Conservation (phyloP, 345 rosid genomes). For the Eucalyptus viminalis region DNA sequence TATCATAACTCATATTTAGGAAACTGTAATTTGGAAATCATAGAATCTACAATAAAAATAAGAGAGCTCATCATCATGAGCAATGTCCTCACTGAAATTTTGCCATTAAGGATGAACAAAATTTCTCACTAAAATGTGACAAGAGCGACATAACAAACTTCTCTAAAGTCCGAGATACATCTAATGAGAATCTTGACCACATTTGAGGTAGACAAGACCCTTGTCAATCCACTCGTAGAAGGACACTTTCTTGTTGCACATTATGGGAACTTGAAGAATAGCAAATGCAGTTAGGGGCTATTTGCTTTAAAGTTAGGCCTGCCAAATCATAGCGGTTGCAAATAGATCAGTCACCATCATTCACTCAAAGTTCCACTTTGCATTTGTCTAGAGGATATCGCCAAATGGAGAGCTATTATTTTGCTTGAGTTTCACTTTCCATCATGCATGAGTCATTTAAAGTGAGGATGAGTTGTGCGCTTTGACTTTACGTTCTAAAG, state of each 20-base stretch:
- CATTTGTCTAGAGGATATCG: neutral
- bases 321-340: neutral
- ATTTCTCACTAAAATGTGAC: neutral
- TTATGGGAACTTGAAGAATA: neutral
- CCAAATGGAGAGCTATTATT: neutral
- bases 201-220: neutral
- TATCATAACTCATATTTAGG: neutral
- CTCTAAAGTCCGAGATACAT: neutral
- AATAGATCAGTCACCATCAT: neutral
- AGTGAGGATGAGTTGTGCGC: constrained; percentile 11
- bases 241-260: neutral
- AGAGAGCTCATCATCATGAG: neutral
- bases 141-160: neutral
- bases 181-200: neutral
- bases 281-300: neutral
- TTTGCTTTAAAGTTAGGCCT: neutral
- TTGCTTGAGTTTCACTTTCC: neutral
- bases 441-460: neutral
- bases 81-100: neutral
- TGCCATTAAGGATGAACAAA: neutral
- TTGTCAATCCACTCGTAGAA: neutral
- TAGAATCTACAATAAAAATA: neutral
- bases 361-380: neutral
- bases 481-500: constrained; percentile 1
- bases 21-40: neutral